These are phyloP conservation scores for Tilletia indica DNA, from an alignment of 1,284 basidiomycete species.

Conservation along the genomic window DNA sequence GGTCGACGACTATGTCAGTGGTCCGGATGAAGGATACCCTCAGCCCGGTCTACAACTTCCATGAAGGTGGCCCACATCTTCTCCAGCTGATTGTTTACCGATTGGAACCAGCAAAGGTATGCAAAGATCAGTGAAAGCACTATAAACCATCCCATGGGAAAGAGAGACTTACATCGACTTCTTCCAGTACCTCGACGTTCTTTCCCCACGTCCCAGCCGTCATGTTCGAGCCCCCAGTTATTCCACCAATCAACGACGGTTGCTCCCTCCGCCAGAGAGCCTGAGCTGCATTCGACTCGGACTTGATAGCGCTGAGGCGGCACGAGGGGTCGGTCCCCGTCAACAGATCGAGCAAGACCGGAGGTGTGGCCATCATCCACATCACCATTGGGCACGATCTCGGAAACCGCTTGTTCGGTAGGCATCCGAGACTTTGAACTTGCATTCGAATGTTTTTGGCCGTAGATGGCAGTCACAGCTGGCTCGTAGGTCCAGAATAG, in stretches of 20 bases:
- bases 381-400: too few species aligned
- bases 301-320: slow-evolving; percentile 38
- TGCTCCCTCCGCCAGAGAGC: slow-evolving; percentile 34
- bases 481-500: slow-evolving; percentile 37
- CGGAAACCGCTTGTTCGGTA: too few species aligned
- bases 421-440: too few species aligned
- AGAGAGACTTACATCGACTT: slow-evolving; percentile 29
- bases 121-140: background rate
- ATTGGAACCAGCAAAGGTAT: background rate
- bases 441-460: background rate
- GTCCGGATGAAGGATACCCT: slow-evolving; percentile 17
- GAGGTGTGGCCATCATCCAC: too few species aligned
- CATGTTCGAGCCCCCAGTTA: slow-evolving; percentile 29
- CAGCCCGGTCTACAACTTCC: slow-evolving; percentile 36
- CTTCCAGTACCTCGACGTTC: slow-evolving; percentile 45
- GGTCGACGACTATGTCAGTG: background rate
- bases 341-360: background rate
- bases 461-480: slow-evolving; percentile 15
- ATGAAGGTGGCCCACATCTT: slow-evolving; percentile 45
- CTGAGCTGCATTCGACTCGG: slow-evolving; percentile 36
- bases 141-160: too few species aligned
- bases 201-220: slow-evolving; percentile 42
- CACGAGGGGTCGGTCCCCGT: background rate
- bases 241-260: slow-evolving; percentile 46
- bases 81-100: slow-evolving; percentile 20